Percentiles rank a stretch among this genome's conserved stretches.
phyloP scores from a whole-genome alignment of 257 asterid species.

The Nicotiana tomentosiformis region DNA sequence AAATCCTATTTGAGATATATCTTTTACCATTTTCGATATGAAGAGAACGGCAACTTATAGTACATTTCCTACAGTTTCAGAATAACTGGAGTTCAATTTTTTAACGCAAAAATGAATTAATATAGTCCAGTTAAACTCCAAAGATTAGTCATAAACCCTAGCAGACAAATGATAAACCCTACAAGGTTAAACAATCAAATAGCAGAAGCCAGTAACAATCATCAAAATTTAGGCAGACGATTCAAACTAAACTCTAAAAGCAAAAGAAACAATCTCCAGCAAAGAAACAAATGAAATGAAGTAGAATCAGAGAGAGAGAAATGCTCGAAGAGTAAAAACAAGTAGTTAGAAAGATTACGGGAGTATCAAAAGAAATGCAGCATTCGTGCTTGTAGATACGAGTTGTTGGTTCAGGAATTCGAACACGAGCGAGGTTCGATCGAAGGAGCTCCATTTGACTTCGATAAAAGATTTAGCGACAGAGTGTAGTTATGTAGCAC shows the following conservation, averaged over 20 bases:
- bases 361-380: slow-evolving; percentile 89
- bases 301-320: neutral
- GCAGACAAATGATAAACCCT: neutral
- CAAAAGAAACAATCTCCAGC: neutral
- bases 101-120: too few species aligned
- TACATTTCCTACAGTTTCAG: too few species aligned
- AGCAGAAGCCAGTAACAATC: neutral
- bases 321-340: neutral
- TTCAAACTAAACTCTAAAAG: neutral
- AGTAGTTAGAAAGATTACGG: slow-evolving; percentile 37
- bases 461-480: too few species aligned
- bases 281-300: neutral
- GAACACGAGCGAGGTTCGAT: slow-evolving; percentile 75
- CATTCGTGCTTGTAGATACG: slow-evolving; percentile 96
- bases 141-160: neutral
- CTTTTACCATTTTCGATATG: too few species aligned
- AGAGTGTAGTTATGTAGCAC: too few species aligned
- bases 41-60: too few species aligned
- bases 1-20: too few species aligned
- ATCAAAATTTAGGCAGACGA: too few species aligned
- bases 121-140: too few species aligned
- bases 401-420: slow-evolving; percentile 92
- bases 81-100: too few species aligned
- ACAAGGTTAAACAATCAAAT: neutral
- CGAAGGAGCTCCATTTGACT: slow-evolving; percentile 77